Evolutionary conservation across 2,329 filamentous ascomycete genomes (phyloP).

Genomic region (Fusarium solani-melongenae): DNA sequence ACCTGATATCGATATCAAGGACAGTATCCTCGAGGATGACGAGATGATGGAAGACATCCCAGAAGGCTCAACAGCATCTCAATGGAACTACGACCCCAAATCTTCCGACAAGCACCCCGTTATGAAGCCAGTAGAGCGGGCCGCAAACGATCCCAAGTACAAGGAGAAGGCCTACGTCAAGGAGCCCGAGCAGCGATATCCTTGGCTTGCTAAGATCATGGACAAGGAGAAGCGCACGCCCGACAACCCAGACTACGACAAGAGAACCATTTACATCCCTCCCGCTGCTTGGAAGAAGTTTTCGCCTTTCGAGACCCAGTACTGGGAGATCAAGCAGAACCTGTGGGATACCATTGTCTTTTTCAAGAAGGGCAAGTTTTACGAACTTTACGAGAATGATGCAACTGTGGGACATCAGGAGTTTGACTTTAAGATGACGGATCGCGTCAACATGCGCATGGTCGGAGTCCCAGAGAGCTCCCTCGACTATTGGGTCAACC

Average conservation of each 20-base stretch:
- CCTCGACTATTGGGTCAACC: conserved; percentile 96
- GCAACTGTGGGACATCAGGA: conserved; percentile 95
- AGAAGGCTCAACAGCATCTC: conserved; percentile 77
- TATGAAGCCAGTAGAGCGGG: conserved; percentile 46
- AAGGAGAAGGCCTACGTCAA: conserved; percentile 80
- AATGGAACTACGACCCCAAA: conserved; percentile 78
- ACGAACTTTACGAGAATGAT: conserved; percentile 97
- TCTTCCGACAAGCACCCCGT: conserved; percentile 53
- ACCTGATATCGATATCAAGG: conserved; percentile 42
- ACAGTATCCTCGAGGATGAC: conserved; percentile 64
- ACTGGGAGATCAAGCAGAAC: conserved; percentile 99
- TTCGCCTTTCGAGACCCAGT: conserved; percentile 96
- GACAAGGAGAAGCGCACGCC: conserved; percentile 86
- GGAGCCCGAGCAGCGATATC: conserved; percentile 87
- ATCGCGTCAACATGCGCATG: conserved; percentile 99
- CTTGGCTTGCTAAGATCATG: conserved; percentile 87
- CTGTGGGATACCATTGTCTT: conserved; percentile 98
- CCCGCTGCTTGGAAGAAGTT: conserved; percentile 83
- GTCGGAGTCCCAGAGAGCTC: conserved; percentile 96
- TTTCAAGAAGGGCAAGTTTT: conserved; percentile 99
- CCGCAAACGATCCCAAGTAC: conserved; percentile 46
- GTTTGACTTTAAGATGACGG: conserved; percentile 97
- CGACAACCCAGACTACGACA: conserved; percentile 89
- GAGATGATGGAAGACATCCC: conserved; percentile 66
- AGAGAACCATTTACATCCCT: conserved; percentile 90